Evolutionary conservation across 2,329 filamentous ascomycete species (phyloP), one percentile per base, ranked within the genome.

Genomic region (Thielaviopsis ethacetica): DNA sequence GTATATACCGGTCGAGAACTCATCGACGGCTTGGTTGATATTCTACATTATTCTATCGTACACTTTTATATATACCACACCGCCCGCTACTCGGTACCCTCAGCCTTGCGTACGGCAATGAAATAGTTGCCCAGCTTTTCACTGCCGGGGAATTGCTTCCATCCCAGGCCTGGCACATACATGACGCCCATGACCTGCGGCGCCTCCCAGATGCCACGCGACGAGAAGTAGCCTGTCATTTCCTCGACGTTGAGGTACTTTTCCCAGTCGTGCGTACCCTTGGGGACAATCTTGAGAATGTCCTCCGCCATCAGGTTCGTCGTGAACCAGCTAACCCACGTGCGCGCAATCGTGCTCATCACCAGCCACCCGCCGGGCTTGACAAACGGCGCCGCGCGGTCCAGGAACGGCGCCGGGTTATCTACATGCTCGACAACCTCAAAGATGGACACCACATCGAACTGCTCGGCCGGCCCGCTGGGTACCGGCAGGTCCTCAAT

Each of bases 61-160:
- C 54, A 54, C 24, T 24, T 22, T 26, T 21, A 26, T 21, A n/a
- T n/a, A n/a, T 49, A 47, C 30, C 15, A 53, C 13, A 50, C 27
- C 24, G 10, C 21, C 19, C 17, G 19, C 27, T 55, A 61, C 24
- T 24, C 22, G 15, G 50, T 24, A 41, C 57, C 52, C 5, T 58
- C 63, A 30, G 66, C 67, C 64, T 71, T 72, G 71, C 84, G 81
- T 51, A 95, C 83, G 9, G 81, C 93, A 70, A 96, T 95, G 71
- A 98, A 97, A 73, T 97, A 98, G 70, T 98, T 98, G 10, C 91
- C 91, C 67, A 88, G 82, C 67, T 81, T 82, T 73, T 97, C 91
- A 66, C 89, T 86, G 2, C 88, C 87, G 24, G 72, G 70, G 4
- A 96, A 83, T 69, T 88, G 81, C 72, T 79, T 90, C 93, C 93